phyloP scores from a whole-genome alignment of 306 rosid species.

The Chamaecrista fasciculata region DNA sequence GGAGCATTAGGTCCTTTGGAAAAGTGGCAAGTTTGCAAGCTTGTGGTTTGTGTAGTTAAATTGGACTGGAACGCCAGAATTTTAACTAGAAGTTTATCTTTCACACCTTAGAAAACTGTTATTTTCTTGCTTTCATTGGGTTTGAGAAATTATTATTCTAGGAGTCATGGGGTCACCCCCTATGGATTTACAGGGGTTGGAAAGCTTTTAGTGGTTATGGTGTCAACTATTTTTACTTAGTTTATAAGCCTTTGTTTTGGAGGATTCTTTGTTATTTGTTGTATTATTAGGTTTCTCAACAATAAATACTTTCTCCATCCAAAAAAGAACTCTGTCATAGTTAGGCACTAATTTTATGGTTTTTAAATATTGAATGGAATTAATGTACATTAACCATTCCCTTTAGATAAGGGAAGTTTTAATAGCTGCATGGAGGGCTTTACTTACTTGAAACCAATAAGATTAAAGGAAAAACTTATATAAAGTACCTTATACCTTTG shows the following conservation, averaged over 20 bases:
- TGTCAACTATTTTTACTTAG: neutral
- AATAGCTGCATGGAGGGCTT: neutral
- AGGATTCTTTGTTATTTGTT: neutral
- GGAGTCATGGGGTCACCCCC: neutral
- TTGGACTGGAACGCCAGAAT: neutral
- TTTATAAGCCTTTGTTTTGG: neutral
- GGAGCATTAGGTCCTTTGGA: neutral
- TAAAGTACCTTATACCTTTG: no score
- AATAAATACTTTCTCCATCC: neutral
- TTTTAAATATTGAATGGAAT: neutral
- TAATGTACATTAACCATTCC: neutral
- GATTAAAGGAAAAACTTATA: no score
- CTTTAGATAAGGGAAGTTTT: neutral
- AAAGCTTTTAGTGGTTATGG: no score
- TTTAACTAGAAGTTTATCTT: neutral
- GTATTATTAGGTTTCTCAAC: neutral
- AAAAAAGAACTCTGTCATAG: neutral
- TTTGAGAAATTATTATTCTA: neutral
- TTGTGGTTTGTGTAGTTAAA: neutral
- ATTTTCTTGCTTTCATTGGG: neutral
- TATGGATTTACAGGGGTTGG: constrained; percentile 30
- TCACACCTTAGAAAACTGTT: neutral
- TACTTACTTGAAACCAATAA: neutral
- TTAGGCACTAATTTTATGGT: neutral
- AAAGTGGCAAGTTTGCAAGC: neutral